Conservation (phyloP, 1,284 basidiomycete genomes). For the Sanghuangporus weigelae region DNA sequence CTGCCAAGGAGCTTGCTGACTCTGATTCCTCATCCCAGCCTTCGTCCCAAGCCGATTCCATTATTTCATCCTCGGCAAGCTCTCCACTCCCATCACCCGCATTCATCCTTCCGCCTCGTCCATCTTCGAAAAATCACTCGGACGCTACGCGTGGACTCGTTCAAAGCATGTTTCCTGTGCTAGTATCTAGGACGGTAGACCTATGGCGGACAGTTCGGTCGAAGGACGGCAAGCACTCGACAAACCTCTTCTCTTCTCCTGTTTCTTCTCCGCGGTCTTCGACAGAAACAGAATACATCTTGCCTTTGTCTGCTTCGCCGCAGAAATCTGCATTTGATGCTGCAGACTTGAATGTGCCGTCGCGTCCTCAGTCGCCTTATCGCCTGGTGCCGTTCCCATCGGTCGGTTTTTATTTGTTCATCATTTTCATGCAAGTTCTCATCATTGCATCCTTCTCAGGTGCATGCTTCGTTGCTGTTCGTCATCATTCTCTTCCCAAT, state of each 20-base stretch:
- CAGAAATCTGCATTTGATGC: constrained; percentile 47
- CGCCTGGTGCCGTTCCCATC: constrained; percentile 42
- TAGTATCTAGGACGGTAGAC: constrained; percentile 47
- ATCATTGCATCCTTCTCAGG: constrained; percentile 33
- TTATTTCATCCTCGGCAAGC: constrained; percentile 38
- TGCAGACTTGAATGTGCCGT: constrained; percentile 35
- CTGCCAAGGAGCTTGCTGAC: background rate
- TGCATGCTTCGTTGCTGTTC: constrained; percentile 57
- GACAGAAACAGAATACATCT: constrained; percentile 46
- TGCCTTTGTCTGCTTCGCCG: constrained; percentile 66
- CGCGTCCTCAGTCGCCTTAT: constrained; percentile 24
- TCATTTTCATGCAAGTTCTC: constrained; percentile 4
- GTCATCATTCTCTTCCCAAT: constrained; percentile 66
- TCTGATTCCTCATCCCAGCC: background rate
- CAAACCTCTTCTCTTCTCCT: constrained; percentile 22
- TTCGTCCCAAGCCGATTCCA: constrained; percentile 20
- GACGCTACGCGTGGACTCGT: constrained; percentile 1
- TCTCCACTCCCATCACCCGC: constrained; percentile 30
- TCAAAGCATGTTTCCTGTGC: constrained; percentile 42
- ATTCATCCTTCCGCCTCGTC: constrained; percentile 16
- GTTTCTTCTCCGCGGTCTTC: constrained; percentile 49
- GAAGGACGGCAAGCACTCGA: constrained; percentile 30
- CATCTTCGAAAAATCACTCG: constrained; percentile 19
- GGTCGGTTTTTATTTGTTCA: constrained; percentile 28
- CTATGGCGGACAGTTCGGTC: constrained; percentile 39